A percentile compares a stretch with the other conserved stretches of the same genome.
Evolutionary conservation across 2,329 filamentous ascomycete genomes (phyloP).

Genomic region (Pestalotiopsis sp.): DNA sequence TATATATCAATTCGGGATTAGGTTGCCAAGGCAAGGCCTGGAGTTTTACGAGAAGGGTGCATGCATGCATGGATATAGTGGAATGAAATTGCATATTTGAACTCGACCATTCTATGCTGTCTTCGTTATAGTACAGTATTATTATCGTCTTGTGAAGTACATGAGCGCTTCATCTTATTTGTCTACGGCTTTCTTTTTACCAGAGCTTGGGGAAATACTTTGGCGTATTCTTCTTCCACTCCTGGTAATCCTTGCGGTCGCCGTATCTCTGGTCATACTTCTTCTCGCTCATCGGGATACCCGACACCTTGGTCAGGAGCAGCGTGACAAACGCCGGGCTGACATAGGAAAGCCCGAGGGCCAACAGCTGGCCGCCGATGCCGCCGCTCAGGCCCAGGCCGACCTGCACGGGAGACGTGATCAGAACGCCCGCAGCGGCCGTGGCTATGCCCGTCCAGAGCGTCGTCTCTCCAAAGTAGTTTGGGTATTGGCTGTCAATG

Average conservation of each 20-base stretch:
- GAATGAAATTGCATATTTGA: background rate
- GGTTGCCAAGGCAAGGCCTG: background rate
- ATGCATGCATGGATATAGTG: constrained; percentile 1
- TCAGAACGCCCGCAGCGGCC: constrained; percentile 56
- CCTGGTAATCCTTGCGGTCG: constrained; percentile 64
- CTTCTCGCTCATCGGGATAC: constrained; percentile 66
- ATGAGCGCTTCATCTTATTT: background rate
- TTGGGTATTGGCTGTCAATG: constrained; percentile 53
- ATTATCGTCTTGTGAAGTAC: background rate
- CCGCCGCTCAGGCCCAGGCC: constrained; percentile 57
- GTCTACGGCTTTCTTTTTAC: background rate
- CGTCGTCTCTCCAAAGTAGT: constrained; percentile 73
- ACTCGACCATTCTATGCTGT: constrained; percentile 12
- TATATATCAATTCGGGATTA: constrained; percentile 3
- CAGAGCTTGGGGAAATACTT: constrained; percentile 65
- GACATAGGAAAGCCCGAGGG: constrained; percentile 49
- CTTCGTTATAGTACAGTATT: background rate
- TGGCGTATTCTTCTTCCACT: constrained; percentile 68
- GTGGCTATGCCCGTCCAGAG: constrained; percentile 71
- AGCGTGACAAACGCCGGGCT: constrained; percentile 68
- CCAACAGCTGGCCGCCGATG: constrained; percentile 29
- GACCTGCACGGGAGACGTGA: constrained; percentile 53
- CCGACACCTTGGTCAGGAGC: constrained; percentile 63
- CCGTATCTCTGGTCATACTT: constrained; percentile 70
- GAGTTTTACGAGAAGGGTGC: background rate